phyloP scores from a whole-genome alignment of 78 protist species.

The Dictyostelium intermedium region DNA sequence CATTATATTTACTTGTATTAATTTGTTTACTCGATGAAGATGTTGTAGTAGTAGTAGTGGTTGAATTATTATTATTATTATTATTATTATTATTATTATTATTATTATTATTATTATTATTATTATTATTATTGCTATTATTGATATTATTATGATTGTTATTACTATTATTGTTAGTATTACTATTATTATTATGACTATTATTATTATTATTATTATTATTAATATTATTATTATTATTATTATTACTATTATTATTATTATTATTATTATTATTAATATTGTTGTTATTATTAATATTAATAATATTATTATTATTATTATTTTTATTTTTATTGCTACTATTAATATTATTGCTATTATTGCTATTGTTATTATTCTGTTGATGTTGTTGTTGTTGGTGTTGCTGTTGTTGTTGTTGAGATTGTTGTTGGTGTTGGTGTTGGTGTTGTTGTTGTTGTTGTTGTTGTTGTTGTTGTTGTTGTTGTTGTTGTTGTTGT shows the following conservation, averaged over 20 bases:
- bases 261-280: no score
- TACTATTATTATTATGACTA: no score
- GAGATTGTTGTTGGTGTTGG: not conserved
- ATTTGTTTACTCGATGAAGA: not conserved
- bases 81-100: not conserved
- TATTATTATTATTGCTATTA: not conserved
- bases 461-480: not conserved
- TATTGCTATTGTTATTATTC: not conserved
- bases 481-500: conserved; percentile 14
- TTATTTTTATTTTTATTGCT: not conserved
- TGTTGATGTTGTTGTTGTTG: not conserved
- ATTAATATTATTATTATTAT: no score
- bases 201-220: no score
- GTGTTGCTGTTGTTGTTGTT: not conserved
- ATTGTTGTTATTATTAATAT: no score
- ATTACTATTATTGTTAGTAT: no score
- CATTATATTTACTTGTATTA: not conserved
- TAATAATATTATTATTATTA: no score
- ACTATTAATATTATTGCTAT: not conserved
- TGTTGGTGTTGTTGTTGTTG: not conserved
- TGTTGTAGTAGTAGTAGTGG: not conserved
- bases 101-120: not conserved
- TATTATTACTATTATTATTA: no score
- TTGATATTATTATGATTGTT: no score
- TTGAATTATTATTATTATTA: not conserved